phyloP scores from a whole-genome alignment of 1,284 basidiomycete genomes.

The Rhodotorula sp. region DNA sequence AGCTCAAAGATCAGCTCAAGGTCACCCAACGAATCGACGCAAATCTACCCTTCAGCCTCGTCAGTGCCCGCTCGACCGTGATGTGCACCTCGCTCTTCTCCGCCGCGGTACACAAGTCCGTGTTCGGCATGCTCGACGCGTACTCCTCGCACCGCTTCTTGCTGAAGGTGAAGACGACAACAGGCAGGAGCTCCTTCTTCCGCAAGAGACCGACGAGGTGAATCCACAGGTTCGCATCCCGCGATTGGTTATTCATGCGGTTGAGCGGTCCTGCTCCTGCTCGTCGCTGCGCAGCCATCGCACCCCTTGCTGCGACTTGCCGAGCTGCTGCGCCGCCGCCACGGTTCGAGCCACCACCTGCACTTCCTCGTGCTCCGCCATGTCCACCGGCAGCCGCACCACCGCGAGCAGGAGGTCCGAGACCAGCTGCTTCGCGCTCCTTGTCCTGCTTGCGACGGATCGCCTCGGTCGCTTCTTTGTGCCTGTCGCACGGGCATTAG shows the following conservation, averaged over 20 bases:
- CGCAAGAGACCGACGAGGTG: constrained; percentile 83
- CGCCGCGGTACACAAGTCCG: constrained; percentile 75
- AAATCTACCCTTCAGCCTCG: constrained; percentile 76
- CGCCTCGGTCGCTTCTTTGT: constrained; percentile 84
- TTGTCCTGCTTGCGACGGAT: constrained; percentile 93
- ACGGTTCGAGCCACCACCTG: constrained; percentile 55
- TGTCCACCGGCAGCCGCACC: constrained; percentile 59
- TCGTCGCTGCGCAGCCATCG: constrained; percentile 32
- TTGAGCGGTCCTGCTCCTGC: constrained; percentile 55
- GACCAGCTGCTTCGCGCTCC: constrained; percentile 88
- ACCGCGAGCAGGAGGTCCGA: constrained; percentile 67
- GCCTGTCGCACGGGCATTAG: constrained; percentile 54
- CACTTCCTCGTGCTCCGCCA: constrained; percentile 55
- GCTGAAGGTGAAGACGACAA: constrained; percentile 95
- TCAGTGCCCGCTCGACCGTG: constrained; percentile 85
- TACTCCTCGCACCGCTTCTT: constrained; percentile 98
- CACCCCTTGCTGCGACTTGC: constrained; percentile 39
- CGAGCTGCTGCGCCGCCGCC: constrained; percentile 32
- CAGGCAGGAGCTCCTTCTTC: constrained; percentile 83
- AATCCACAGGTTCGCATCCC: constrained; percentile 69
- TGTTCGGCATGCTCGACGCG: constrained; percentile 81
- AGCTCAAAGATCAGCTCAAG: not conserved
- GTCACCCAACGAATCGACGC: not conserved
- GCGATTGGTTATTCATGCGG: constrained; percentile 73
- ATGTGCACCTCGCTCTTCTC: constrained; percentile 98